Evolutionary conservation across 306 rosid genomes (phyloP).

Genomic region (Prunus dulcis): DNA sequence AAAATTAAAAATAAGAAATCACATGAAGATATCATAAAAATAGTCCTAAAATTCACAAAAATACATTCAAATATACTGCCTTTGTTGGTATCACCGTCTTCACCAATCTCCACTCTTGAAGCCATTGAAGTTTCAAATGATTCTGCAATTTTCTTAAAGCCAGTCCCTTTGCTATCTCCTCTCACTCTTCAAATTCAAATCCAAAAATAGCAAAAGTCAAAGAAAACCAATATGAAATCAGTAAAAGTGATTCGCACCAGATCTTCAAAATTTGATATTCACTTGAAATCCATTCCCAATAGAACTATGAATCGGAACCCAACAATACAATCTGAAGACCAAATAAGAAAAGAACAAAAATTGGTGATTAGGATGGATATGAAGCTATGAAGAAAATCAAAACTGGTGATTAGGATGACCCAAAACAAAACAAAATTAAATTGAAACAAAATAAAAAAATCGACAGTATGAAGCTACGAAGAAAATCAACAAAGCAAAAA

Average conservation of each 20-base stretch:
- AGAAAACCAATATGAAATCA: constrained; percentile 20
- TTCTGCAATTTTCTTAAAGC: constrained; percentile 15
- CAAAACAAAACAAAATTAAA: too few relatives aligned
- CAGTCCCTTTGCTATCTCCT: neutral
- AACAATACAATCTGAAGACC: constrained; percentile 29
- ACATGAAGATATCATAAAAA: too few relatives aligned
- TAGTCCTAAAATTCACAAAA: too few relatives aligned
- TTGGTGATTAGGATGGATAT: neutral
- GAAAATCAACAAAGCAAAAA: too few relatives aligned
- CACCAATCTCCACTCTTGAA: constrained; percentile 57
- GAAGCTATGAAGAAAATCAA: too few relatives aligned
- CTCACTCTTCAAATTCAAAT: too few relatives aligned
- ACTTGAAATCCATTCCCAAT: constrained; percentile 31
- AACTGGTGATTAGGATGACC: too few relatives aligned
- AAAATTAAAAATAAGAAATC: too few relatives aligned
- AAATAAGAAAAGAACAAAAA: neutral
- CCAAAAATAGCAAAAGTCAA: neutral
- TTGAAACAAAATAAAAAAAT: too few relatives aligned
- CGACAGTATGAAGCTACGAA: too few relatives aligned
- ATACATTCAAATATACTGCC: constrained; percentile 46
- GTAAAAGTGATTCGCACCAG: constrained; percentile 17
- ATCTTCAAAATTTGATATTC: constrained; percentile 28
- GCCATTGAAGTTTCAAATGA: constrained; percentile 47
- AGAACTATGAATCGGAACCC: constrained; percentile 28
- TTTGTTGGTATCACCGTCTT: constrained; percentile 36